Evolutionary conservation across 164 flowering plant species (phyloP), one percentile per base, ranked within the genome.

Genomic region (Chimonanthus salicifolius): DNA sequence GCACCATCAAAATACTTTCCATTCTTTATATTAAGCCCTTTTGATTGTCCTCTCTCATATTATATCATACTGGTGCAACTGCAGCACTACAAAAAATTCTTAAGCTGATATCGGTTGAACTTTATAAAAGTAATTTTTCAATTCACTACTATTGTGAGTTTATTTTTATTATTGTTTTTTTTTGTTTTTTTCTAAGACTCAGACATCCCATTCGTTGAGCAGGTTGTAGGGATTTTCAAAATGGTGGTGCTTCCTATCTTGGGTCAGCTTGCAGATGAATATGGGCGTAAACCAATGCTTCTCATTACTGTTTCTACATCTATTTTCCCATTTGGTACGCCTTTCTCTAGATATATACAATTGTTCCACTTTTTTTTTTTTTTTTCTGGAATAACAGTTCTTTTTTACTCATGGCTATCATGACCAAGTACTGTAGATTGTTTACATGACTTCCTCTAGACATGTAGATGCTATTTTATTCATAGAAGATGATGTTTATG

Each of bases 201-300:
- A n/a, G 50, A 49, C 70, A 62, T 76, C 58, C 62, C 8, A 48
- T 58, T 77, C 47, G 69, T 45, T 49, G 69, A 75, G 75, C 77
- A 93, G 98, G 84, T 91, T 78, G 92, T 90, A 60, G 97, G 94
- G 74, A 72, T 91, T 74, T 90, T 91, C 84, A 90, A 89, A 82
- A 90, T 94, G 94, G 80, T 86, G 54, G 80, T 86, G 66, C 88
- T 94, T 76, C 98, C 98, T 20, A 72, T 94, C 47, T 69, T 90
- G 51, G 97, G 98, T 64, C 97, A 94, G 78, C 91, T 94, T 76
- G 85, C 98, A 58, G 98, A 94, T 75, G 95, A 94, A 64, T 82
- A 84, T 81, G 98, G 98, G 66, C 94, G 97, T 49, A 94, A 91
- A 84, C 98, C 98, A 2, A 46, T 94, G 77, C 92, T 94, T 48